Evolutionary conservation across 805 yeast genomes (phyloP), one percentile per base, ranked within the genome.

Genomic region (Candida nitratophila): DNA sequence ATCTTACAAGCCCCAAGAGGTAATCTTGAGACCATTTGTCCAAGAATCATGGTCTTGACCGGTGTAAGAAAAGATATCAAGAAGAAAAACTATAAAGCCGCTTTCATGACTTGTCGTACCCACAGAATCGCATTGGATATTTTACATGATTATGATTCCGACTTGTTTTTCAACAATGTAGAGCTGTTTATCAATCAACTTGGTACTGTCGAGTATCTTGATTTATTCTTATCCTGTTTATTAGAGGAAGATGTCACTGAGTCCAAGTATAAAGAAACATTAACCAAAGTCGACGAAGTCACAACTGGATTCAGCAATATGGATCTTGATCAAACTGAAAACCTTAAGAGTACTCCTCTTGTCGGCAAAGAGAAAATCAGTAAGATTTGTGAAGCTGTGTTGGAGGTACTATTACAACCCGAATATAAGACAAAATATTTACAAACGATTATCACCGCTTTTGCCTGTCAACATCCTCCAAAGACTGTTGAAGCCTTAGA

Each of bases 1-100:
- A 80, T 87, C 4, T 69, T 93, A 43, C 96, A 93, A 62, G 96
- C 96, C 4, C 95, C 95, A 47, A 77, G 99, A 60, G 99, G 99
- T 48, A 93, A 93, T 56, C 68, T 93, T 52, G 99, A 93, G 63
- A 89, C 98, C 0, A 85, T 93, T 17, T 82, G 79, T 56, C 99
- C 99, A 14, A 75, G 99, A 61, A 85, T 93, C 39, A 81, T 93
- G 84, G 95, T 91, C 3, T 67, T 93, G 34, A 75, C 86, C 12
- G 93, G 83, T 20, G 95, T 93, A 22, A 76, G 99, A 51, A 70
- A 74, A 30, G 73, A 74, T 51, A 87, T 93, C 48, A 69, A 73
- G 30, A 65, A 69, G 1, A 69, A 64, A 45, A 67, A 77, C 31
- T 93, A 83, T 55, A 68, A 65, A 39, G 71, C 71, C n/a, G 99